Evolutionary conservation across 495 filamentous ascomycete genomes (phyloP), one percentile per base, ranked within the genome.

Genomic region (Trichoderma virens): DNA sequence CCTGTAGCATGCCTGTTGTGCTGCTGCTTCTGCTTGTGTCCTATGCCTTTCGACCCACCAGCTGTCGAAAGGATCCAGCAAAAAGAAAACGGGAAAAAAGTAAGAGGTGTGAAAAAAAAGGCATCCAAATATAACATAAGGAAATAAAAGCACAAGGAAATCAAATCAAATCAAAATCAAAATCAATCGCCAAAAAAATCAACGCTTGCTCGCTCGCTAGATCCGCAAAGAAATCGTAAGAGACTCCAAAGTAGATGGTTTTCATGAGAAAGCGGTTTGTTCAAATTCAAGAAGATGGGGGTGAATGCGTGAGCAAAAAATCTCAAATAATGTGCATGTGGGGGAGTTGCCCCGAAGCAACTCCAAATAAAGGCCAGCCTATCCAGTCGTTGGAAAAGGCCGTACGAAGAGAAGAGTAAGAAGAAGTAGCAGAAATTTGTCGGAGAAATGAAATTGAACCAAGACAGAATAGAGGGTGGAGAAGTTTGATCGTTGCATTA

Each of bases 171-270:
- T n/a, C 8, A 34, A 61, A 63, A 68, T 14, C 43, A 56, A 59
- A 62, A 60, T 56, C 65, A 66, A 41, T 65, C 38, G 60, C 35
- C 45, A 67, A 59, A 47, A 65, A 64, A 70, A 65, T 34, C 39
- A 31, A 64, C 66, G 71, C 71, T 70, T 69, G 73, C 71, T 70
- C 70, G 70, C 71, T 35, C 35, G 35, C 35, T 41, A 69, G 68
- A 45, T 63, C 61, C 45, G 64, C 61, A 61, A 65, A 63, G 54
- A 13, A 59, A 41, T 61, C 31, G 60, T 61, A 23, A 34, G 56
- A 43, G 61, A 62, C 30, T 62, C 43, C 41, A 39, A 54, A 32
- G 64, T 68, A 62, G 43, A 62, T 28, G 54, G 35, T 60, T 69
- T 56, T 56, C 51, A 56, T 56, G 51, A 56, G 51, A 56, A 56